phyloP scores from a whole-genome alignment of 208 protist species.

The Trichomonas vaginalis region DNA sequence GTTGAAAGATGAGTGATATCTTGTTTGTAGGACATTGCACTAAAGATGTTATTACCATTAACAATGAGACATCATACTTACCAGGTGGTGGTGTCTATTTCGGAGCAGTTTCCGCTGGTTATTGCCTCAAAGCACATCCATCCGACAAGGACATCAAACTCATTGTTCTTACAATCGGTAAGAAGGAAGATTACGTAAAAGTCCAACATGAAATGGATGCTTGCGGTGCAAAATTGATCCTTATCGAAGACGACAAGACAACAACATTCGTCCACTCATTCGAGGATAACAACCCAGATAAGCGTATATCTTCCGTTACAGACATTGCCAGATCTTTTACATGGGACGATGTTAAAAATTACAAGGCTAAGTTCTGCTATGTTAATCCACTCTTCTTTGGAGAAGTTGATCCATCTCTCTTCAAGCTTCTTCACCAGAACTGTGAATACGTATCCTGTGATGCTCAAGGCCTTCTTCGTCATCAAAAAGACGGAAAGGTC shows the following conservation, averaged over 20 bases:
- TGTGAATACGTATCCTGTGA: neutral
- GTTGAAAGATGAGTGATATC: neutral
- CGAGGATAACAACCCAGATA: neutral
- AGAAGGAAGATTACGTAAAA: neutral
- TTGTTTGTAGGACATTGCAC: neutral
- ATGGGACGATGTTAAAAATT: neutral
- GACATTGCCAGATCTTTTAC: neutral
- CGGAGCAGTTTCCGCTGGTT: neutral
- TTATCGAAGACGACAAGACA: neutral
- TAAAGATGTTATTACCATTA: neutral
- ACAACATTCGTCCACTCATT: neutral
- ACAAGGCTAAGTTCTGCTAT: neutral
- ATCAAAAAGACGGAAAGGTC: neutral
- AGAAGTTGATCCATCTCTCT: neutral
- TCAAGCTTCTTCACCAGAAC: neutral
- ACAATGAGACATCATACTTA: neutral
- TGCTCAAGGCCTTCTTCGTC: neutral
- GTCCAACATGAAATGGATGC: neutral
- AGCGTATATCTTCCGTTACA: neutral
- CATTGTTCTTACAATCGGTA: neutral
- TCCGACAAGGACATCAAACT: neutral
- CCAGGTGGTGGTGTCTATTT: neutral
- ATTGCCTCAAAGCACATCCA: neutral
- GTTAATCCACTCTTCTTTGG: slow-evolving; percentile 7
- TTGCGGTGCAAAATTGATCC: neutral